These are phyloP conservation scores for Starmera dryadoides DNA, from an alignment of 805 yeast genomes.

Conservation along the genomic window DNA sequence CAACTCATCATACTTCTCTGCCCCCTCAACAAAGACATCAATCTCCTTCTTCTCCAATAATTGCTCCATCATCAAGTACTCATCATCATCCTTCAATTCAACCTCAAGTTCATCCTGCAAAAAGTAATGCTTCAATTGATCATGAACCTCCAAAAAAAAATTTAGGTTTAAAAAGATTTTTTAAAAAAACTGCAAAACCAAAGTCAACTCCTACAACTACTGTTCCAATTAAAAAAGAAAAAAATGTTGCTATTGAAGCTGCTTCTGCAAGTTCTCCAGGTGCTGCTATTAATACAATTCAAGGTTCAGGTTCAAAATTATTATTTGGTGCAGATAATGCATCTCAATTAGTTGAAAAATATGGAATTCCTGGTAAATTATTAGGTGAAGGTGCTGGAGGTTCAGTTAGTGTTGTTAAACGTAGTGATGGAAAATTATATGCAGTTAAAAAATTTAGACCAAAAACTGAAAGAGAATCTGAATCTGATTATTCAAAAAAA, in stretches of 20 bases:
- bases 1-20: not conserved
- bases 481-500: constrained; percentile 64
- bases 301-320: constrained; percentile 17
- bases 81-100: constrained; percentile 6
- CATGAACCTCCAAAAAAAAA: too few relatives aligned
- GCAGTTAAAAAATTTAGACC: constrained; percentile 86
- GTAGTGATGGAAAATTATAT: constrained; percentile 53
- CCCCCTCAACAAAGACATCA: not conserved
- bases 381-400: constrained; percentile 96
- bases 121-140: not conserved
- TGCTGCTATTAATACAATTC: not conserved
- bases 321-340: constrained; percentile 32
- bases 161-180: constrained; percentile 37
- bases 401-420: constrained; percentile 72
- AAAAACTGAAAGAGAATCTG: constrained; percentile 53
- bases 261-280: not conserved
- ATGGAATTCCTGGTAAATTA: constrained; percentile 66
- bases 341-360: constrained; percentile 44
- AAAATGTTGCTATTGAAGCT: too few relatives aligned
- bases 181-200: constrained; percentile 36
- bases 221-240: not conserved
- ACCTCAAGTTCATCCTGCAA: constrained; percentile 1
- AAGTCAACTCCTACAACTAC: constrained; percentile 1
- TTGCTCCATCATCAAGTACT: constrained; percentile 7
- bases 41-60: not conserved